Conservation (phyloP, 106 monocot species). For the Dioscorea alata region DNA sequence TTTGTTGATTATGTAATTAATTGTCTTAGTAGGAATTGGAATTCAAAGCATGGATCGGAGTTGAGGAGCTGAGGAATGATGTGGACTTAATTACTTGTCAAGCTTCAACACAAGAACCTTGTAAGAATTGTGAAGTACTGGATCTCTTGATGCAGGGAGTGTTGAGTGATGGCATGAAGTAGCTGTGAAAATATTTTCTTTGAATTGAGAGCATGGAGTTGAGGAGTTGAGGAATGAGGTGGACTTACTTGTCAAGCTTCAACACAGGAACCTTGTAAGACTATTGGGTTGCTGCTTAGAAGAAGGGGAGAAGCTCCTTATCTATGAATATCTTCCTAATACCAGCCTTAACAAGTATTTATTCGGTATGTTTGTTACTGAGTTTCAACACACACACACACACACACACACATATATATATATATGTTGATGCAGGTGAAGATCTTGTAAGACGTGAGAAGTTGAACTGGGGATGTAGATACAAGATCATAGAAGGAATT, state of each 20-base stretch:
- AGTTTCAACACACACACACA: neutral
- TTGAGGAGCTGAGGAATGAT: too few relatives aligned
- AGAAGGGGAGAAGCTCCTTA: slow-evolving; percentile 1
- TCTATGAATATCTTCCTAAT: slow-evolving; percentile 11
- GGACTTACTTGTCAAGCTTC: neutral
- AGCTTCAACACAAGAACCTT: too few relatives aligned
- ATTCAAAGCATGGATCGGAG: too few relatives aligned
- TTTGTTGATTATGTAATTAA: too few relatives aligned
- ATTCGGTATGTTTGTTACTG: neutral
- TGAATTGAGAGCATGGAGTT: slow-evolving; percentile 1
- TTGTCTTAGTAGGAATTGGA: too few relatives aligned
- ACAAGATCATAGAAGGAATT: too few relatives aligned
- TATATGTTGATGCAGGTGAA: neutral
- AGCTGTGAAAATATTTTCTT: slow-evolving; percentile 2
- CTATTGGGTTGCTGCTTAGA: slow-evolving; percentile 4
- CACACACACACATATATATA: too few relatives aligned
- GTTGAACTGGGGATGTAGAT: neutral
- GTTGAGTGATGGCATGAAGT: neutral
- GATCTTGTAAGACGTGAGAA: neutral
- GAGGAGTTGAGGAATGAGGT: neutral
- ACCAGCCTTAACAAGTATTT: neutral
- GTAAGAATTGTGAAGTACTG: too few relatives aligned
- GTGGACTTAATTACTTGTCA: too few relatives aligned
- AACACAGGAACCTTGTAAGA: slow-evolving; percentile 4
- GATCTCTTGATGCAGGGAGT: neutral